Evolutionary conservation across 495 filamentous ascomycete species (phyloP), one percentile per base, ranked within the genome.

Genomic region (Neurospora cerealis): DNA sequence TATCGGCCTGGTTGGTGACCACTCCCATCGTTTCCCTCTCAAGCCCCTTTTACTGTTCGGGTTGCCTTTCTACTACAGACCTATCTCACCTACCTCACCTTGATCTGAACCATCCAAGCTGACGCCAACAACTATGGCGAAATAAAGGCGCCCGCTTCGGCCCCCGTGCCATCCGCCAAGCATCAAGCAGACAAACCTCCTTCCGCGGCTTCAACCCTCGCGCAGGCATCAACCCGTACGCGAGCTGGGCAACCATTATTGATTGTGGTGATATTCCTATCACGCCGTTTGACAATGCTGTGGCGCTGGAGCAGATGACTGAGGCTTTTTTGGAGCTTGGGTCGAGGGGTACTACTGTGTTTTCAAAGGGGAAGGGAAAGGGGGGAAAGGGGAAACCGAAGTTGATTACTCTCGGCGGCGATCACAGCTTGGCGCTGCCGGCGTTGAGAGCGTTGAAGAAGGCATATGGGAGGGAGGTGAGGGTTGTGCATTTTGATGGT

Each of bases 191-290:
- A 40, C 92, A 95, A 80, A 91, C 90, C 48, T 83, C 88, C 19
- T 90, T 90, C 72, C 89, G 92, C 21, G 89, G 89, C 80, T 96
- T 91, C 86, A 96, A 96, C 80, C 88, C 90, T 2, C 90, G 92
- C 10, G 92, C 92, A 0, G 87, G 86, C 17, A 87, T 95, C 48
- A 96, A 96, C 80, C 93, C 93, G 1, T 94, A 93, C 80, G 80
- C 81, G 42, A 91, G 86, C 60, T 93, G 91, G 89, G 91, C 91
- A 4, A 88, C 83, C 24, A 88, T 95, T 73, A 84, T 93, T 71
- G 92, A 95, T 83, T 95, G 92, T 81, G 92, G 93, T 38, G 93
- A 95, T 79, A 92, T 94, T 76, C 93, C 93, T n/a, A 86, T 93
- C 72, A 90, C 89, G 6, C 92, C 93, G 0, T 89, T 93, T 73